A percentile compares a stretch with the other conserved stretches of the same genome.
Conservation (phyloP, 1,284 basidiomycete genomes). For the Cutaneotrichosporon cavernicola region DNA sequence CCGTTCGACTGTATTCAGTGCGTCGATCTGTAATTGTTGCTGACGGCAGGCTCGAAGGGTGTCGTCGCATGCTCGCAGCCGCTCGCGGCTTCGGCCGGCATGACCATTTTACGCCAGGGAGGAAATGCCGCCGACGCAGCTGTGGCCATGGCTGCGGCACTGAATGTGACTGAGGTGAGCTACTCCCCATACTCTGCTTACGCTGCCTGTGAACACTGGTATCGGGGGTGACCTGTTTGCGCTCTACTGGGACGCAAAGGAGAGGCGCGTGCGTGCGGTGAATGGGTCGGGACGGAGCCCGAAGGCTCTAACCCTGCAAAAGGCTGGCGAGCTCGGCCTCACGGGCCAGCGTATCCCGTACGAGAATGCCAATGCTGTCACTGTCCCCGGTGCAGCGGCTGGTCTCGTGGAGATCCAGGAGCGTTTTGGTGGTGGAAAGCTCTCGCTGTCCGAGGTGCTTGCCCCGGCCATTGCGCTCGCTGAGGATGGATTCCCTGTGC, state of each 20-base stretch:
- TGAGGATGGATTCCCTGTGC: conserved; percentile 63
- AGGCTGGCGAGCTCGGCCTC: conserved; percentile 65
- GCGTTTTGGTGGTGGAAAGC: conserved; percentile 71
- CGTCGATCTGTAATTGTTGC: conserved; percentile 64
- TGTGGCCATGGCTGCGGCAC: conserved; percentile 76
- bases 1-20: conserved; percentile 35
- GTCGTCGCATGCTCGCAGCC: conserved; percentile 81
- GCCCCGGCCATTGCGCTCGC: conserved; percentile 77
- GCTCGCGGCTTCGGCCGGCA: conserved; percentile 75
- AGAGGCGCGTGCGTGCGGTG: conserved; percentile 65
- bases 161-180: conserved; percentile 75
- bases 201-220: conserved; percentile 35
- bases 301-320: conserved; percentile 70
- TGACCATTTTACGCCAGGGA: conserved; percentile 77
- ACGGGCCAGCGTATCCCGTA: conserved; percentile 60
- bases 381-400: conserved; percentile 85
- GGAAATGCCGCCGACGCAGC: conserved; percentile 84
- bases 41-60: conserved; percentile 80
- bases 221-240: conserved; percentile 72
- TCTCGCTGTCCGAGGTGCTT: conserved; percentile 71
- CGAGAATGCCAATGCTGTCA: conserved; percentile 77
- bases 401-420: conserved; percentile 85
- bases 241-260: conserved; percentile 80
- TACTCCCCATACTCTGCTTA: conserved; percentile 58
- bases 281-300: conserved; percentile 73